Conservation (phyloP, 2,329 filamentous ascomycete genomes). For the Phoma sp. region DNA sequence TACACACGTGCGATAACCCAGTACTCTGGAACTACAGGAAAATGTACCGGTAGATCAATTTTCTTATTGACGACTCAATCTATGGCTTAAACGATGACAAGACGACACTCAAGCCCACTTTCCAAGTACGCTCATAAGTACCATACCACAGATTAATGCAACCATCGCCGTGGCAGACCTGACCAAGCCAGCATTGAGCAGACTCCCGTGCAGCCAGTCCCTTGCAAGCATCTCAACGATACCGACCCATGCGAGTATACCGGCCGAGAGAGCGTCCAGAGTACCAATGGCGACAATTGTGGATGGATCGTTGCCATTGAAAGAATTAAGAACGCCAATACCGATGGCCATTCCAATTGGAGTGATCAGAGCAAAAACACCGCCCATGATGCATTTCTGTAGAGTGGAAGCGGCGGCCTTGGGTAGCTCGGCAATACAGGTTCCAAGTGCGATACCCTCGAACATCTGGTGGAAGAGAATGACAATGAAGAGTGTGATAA, state of each 20-base stretch:
- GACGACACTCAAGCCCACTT: slow-evolving; percentile 69
- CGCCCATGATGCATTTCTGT: slow-evolving; percentile 67
- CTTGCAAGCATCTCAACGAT: slow-evolving; percentile 80
- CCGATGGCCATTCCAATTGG: slow-evolving; percentile 83
- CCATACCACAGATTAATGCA: slow-evolving; percentile 66
- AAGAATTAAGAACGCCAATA: slow-evolving; percentile 70
- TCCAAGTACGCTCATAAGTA: slow-evolving; percentile 73
- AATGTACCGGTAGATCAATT: no score
- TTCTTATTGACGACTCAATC: no score
- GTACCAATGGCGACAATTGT: slow-evolving; percentile 76
- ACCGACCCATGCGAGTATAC: slow-evolving; percentile 80
- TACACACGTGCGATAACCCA: no score
- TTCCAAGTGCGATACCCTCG: slow-evolving; percentile 75
- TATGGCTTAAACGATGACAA: no score
- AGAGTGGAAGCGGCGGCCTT: slow-evolving; percentile 39
- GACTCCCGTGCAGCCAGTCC: slow-evolving; percentile 67
- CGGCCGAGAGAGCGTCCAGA: slow-evolving; percentile 74
- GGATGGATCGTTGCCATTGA: slow-evolving; percentile 73
- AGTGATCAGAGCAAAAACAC: slow-evolving; percentile 72
- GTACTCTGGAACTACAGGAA: no score
- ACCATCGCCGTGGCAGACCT: slow-evolving; percentile 59
- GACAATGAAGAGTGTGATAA: slow-evolving; percentile 62
- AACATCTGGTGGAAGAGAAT: slow-evolving; percentile 82
- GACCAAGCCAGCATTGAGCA: slow-evolving; percentile 58
- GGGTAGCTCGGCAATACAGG: slow-evolving; percentile 68